Percentiles rank a stretch among this genome's conserved stretches.
Conservation (phyloP, 331 rosid genomes). For the Quercus phellos region DNA sequence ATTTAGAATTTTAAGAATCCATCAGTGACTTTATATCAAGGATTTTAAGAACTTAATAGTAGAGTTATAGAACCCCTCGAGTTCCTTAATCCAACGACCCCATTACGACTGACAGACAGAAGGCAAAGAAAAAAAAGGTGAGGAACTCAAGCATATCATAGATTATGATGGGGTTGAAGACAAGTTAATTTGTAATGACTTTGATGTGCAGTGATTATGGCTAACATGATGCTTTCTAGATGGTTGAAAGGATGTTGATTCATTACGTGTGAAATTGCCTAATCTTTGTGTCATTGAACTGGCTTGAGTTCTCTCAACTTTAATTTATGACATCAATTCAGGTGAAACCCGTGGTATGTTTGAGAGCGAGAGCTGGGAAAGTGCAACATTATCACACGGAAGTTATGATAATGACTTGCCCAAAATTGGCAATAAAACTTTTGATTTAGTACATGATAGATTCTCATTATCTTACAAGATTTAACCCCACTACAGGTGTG, state of each 20-base stretch:
- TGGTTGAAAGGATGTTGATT: background rate
- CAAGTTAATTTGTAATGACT: no score
- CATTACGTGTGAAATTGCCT: constrained; percentile 7
- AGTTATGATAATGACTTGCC: background rate
- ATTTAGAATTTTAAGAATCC: no score
- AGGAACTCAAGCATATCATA: no score
- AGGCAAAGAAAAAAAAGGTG: no score
- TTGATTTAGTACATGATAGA: background rate
- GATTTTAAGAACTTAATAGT: no score
- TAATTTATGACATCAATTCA: background rate
- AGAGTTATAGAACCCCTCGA: no score
- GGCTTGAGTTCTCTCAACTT: background rate
- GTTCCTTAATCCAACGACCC: no score
- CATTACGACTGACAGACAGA: no score
- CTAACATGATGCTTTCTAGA: no score
- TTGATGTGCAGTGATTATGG: no score
- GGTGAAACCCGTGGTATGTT: background rate
- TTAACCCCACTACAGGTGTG: background rate
- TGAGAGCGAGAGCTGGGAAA: background rate
- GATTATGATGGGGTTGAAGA: no score
- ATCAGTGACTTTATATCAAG: no score
- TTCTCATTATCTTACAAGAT: background rate
- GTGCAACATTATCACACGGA: constrained; percentile 5
- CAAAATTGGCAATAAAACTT: background rate
- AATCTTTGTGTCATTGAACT: background rate